Evolutionary conservation across 2,329 filamentous ascomycete species (phyloP), one percentile per base, ranked within the genome.

Genomic region (Ophiosphaerella narmari): DNA sequence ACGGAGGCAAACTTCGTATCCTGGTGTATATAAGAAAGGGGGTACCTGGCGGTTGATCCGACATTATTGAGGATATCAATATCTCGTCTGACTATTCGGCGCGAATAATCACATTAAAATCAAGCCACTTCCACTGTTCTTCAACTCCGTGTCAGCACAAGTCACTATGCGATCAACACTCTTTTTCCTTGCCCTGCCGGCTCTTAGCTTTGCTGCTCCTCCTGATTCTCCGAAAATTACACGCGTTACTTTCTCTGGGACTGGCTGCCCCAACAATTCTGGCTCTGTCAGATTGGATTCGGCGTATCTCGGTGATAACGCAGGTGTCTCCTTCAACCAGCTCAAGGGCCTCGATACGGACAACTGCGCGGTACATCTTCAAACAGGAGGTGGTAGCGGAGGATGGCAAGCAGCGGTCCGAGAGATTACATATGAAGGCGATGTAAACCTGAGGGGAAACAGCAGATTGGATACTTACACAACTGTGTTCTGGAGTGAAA

Each of bases 331-430:
- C 12, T 70, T 68, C 58, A 52, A 38, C 18, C 48, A 64, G 35
- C 62, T 70, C 9, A 46, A 48, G 5, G 63, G 64, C 51, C 55
- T 57, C 42, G 39, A 50, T 43, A 67, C 66, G 16, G 57, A 62
- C 39, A 68, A 67, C 54, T 70, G 67, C 57, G 60, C 63, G 26
- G 57, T 68, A 23, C 67, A 70, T 47, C 48, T 69, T n/a, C 58
- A 65, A 33, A 60, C 62, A 0, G 46, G 48, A 7, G 66, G 66
- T 8, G 66, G 45, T 0, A 62, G 46, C 12, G 37, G 49, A 23
- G 67, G 67, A 8, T 70, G 67, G 67, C 67, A 70, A 48, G 60
- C 66, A 12, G 66, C 62, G 1, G 48, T 70, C 14, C 57, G 58
- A 37, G 57, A 66, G 33, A 60, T 67, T 4, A 49, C 54, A 33